phyloP scores from a whole-genome alignment of 495 filamentous ascomycete genomes.

The Penicillium lagena region DNA sequence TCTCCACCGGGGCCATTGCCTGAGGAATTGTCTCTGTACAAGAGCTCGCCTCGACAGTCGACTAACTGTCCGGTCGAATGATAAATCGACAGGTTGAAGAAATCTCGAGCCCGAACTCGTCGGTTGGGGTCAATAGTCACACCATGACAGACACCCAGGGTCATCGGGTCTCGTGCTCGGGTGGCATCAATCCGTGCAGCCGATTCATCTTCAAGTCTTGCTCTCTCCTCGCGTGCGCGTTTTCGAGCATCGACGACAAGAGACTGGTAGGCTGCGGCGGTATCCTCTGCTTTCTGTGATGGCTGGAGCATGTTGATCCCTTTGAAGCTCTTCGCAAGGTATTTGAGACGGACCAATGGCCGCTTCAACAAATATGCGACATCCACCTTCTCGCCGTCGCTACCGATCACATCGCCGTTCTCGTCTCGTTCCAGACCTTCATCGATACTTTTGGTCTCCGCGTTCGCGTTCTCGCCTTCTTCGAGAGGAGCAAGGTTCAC shows the following conservation, averaged over 20 bases:
- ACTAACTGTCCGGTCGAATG: slow-evolving; percentile 88
- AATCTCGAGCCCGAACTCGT: slow-evolving; percentile 80
- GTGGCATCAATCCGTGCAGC: slow-evolving; percentile 77
- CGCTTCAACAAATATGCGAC: slow-evolving; percentile 89
- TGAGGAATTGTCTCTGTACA: slow-evolving; percentile 70
- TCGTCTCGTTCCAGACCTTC: slow-evolving; percentile 69
- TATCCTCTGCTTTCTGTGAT: slow-evolving; percentile 50
- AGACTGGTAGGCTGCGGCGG: slow-evolving; percentile 55
- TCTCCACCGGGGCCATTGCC: slow-evolving; percentile 60
- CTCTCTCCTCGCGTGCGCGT: slow-evolving; percentile 77
- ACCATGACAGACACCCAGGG: slow-evolving; percentile 59
- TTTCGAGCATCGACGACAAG: slow-evolving; percentile 71
- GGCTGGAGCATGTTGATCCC: slow-evolving; percentile 52
- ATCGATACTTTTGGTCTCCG: slow-evolving; percentile 51
- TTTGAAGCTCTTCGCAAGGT: slow-evolving; percentile 78
- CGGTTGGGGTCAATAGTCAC: slow-evolving; percentile 66
- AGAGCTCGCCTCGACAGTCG: slow-evolving; percentile 81
- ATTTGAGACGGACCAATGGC: slow-evolving; percentile 82
- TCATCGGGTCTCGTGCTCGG: slow-evolving; percentile 70
- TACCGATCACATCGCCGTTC: slow-evolving; percentile 69
- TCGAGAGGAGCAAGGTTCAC: slow-evolving; percentile 79
- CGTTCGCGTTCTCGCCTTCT: slow-evolving; percentile 36
- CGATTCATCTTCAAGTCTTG: slow-evolving; percentile 84
- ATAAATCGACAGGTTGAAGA: slow-evolving; percentile 75
- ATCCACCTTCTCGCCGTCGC: slow-evolving; percentile 83